Base-by-base conservation (phyloP, 164 flowering plant species). In the Houttuynia cordata region DNA sequence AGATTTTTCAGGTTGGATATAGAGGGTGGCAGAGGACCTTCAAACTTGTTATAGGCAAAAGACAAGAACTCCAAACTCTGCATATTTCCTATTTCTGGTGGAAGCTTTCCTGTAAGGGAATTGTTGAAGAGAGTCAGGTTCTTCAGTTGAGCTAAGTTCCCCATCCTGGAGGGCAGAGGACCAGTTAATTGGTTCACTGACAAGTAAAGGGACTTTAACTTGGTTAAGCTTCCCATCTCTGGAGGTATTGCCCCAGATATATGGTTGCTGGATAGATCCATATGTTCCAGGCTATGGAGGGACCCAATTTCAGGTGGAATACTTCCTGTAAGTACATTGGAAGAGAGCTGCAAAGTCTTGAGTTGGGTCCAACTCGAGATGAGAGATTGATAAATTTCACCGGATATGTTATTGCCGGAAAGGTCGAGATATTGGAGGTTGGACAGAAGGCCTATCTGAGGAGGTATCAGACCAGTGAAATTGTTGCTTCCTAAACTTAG, bases 31-130 rank as follows among this genome's bases (percentile, higher is more conserved):
- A 72, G 45, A 21, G 51, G 13, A 23, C 71, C 75, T 30, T 53
- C 47, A 42, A 72, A 49, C 1, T 39, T 51, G 58, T 72, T 72
- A 30, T 37, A 2, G 21, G 66, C 58, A 15, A 67, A 30, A n/a
- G 66, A 67, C 42, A 73, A 56, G 51, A 21, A 14, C 34, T 13
- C 24, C 47, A 79, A 54, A 6, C 47, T 47, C 24, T 40, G 63
- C 8, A 81, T 63, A 37, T 75, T 76, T 15, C 81, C 70, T 0
- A 82, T 49, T 24, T 73, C 65, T 12, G 68, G 52, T 37, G 87
- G 87, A 52, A 89, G 77, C 13, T 69, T 59, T 54, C 94, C 94
- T 0, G 81, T 75, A 45, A 86, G 69, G 4, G 65, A 64, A 69
- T 88, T 86, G 7, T 10, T 54, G 7, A 88, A 82, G 47, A 88